Percentiles rank a stretch among this genome's conserved stretches.
These are phyloP conservation scores for Penicillium sumatraense DNA, from an alignment of 2,329 filamentous ascomycete species.

Conservation along the genomic window DNA sequence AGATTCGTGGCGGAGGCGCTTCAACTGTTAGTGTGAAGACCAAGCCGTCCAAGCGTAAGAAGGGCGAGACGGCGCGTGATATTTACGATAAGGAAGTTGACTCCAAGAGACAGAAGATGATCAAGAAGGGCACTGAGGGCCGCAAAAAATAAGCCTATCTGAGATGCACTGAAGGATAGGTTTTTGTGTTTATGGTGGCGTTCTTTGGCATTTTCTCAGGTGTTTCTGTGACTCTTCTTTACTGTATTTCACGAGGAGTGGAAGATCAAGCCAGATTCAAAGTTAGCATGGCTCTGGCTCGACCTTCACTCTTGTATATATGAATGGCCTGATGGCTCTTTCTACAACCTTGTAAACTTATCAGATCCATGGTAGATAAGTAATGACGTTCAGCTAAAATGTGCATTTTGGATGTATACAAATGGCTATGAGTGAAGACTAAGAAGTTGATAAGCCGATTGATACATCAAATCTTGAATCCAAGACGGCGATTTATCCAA, in stretches of 20 bases:
- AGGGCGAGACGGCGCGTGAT: slow-evolving; percentile 58
- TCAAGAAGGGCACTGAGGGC: slow-evolving; percentile 50
- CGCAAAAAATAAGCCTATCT: slow-evolving; percentile 43
- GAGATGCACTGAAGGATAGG: slow-evolving; percentile 14
- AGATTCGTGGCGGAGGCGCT: slow-evolving; percentile 64
- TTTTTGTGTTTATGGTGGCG: slow-evolving; percentile 13
- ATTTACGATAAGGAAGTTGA: slow-evolving; percentile 50
- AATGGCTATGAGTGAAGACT: too few species aligned
- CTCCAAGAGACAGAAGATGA: slow-evolving; percentile 49
- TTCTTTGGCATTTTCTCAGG: slow-evolving; percentile 21
- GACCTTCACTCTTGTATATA: slow-evolving; percentile 26
- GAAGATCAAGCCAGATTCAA: not conserved
- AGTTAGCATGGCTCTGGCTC: not conserved
- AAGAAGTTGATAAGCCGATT: not conserved
- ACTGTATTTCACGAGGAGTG: slow-evolving; percentile 13
- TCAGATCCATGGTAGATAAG: not conserved
- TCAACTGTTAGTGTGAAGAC: slow-evolving; percentile 67
- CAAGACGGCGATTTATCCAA: too few species aligned
- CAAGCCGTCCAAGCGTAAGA: slow-evolving; percentile 80
- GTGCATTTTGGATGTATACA: too few species aligned
- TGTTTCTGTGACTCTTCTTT: slow-evolving; percentile 17
- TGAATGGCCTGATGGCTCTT: slow-evolving; percentile 14
- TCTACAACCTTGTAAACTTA: too few species aligned
- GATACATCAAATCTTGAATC: not conserved
- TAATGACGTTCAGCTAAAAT: not conserved